Evolutionary conservation across 176 grass and related monocot genomes (phyloP), one percentile per base, ranked within the genome.

Genomic region (Lolium perenne): DNA sequence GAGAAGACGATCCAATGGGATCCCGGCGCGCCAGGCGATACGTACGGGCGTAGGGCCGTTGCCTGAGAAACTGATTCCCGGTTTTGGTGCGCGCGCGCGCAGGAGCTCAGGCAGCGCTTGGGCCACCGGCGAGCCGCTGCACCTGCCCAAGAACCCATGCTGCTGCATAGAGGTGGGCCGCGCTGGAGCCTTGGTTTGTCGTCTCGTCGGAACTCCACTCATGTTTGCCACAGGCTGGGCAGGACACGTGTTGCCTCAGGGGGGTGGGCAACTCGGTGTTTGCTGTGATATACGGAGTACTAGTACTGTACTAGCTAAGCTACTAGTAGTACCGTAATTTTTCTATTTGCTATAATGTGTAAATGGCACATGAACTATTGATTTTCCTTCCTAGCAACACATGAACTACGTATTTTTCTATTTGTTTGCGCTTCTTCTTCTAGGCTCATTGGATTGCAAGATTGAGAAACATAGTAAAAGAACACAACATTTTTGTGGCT

Each of bases 191-290:
- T 74, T 48, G 86, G 12, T 45, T 41, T 79, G 81, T 63, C 75
- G 81, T 84, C 56, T 55, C n/a, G 21, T 45, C 55, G 49, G 1
- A 18, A 20, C 9, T 71, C 40, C 53, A 1, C 70, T 77, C 50
- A 3, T 57, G n/a, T 47, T 65, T 82, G 45, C 10, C 10, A 29
- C 63, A 32, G 61, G 21, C 4, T 38, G 8, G 2, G 15, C 3
- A 0, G 7, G 50, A 26, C 54, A 83, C 74, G 63, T 84, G 87
- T 88, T 49, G 87, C 21, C 4, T 21, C 8, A 8, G 13, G 29
- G 29, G 64, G 29, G 25, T 0, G 2, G 2, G 7, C 12, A 20
- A 8, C 4, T 3, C 11, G 6, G 1, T 26, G 4, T 32, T 74
- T 50, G 45, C 7, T 74, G 70, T 6, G n/a, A 48, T 23, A 11